These are phyloP conservation scores for Thraustotheca clavata DNA, from an alignment of 352 stramenopile species.

Conservation along the genomic window DNA sequence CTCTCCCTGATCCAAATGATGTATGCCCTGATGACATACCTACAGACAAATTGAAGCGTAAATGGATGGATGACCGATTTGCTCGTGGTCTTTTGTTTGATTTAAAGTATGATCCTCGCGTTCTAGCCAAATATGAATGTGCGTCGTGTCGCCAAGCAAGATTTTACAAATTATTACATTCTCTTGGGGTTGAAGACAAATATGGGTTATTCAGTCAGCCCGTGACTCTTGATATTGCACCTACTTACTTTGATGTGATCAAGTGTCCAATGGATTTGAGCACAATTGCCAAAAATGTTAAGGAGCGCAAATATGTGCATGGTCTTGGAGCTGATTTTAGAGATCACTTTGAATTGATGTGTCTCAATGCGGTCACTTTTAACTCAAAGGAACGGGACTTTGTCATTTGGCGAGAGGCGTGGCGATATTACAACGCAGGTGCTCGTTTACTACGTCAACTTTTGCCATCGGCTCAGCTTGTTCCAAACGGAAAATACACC, in stretches of 20 bases:
- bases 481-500: constrained; percentile 27
- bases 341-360: constrained; percentile 93
- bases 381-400: constrained; percentile 87
- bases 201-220: constrained; percentile 89
- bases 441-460: constrained; percentile 62
- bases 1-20: not conserved
- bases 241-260: constrained; percentile 91
- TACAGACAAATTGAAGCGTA: constrained; percentile 6
- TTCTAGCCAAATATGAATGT: constrained; percentile 78
- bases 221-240: constrained; percentile 88
- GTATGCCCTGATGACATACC: not conserved
- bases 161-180: constrained; percentile 59
- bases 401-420: constrained; percentile 89
- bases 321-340: constrained; percentile 72
- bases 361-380: constrained; percentile 93
- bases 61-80: constrained; percentile 51
- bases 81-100: constrained; percentile 52
- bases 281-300: constrained; percentile 79
- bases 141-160: constrained; percentile 66
- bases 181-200: constrained; percentile 65
- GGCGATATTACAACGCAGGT: constrained; percentile 85
- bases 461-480: constrained; percentile 28
- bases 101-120: constrained; percentile 50
- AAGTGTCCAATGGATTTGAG: constrained; percentile 89
- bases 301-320: constrained; percentile 58